Base-by-base conservation (phyloP, 2,329 filamentous ascomycete genomes). In the Alternaria metachromatica region DNA sequence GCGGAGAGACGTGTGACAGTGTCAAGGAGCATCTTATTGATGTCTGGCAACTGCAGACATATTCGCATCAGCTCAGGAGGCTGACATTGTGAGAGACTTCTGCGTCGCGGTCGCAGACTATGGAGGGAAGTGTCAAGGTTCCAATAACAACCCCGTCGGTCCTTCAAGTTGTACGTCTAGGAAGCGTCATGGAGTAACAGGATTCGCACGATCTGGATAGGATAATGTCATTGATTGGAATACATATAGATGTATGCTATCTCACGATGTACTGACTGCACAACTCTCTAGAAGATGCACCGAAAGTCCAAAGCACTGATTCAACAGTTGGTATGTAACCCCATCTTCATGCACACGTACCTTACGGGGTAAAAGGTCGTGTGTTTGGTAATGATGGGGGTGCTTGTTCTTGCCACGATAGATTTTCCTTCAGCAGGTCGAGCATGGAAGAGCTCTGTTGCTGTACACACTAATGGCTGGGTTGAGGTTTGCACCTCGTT, bases 381-480 rank as follows among this genome's bases (percentile, higher is more conserved):
- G 85, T 89, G 87, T 88, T 90, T 90, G 88, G 88, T 90, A 89
- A 89, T 89, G 81, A 83, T 80, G 79, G 78, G 82, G 82, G 70
- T 30, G 58, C 72, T 81, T 80, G 68, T 83, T 90, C 83, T 90
- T 83, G 88, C 88, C 88, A 90, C 87, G 87, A 84, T 62, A 82
- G 80, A 84, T 80, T 80, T 85, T 89, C 88, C 88, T 90, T 90
- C 88, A 90, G 87, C 86, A 85, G 71, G 82, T 83, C 84, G 84
- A 84, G 84, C 86, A 89, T 87, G 80, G 84, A 84, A 79, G 60
- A 81, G 83, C 83, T 80, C 84, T 74, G 86, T 84, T 83, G 88
- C 88, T 90, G 88, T 90, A 90, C 88, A 90, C 88, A 90, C 88
- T 86, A 86, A 90, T 90, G 88, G 88, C 86, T 69, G 60, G 56